Conservation (phyloP, 1,284 basidiomycete species). For the Meripilus lineatus region DNA sequence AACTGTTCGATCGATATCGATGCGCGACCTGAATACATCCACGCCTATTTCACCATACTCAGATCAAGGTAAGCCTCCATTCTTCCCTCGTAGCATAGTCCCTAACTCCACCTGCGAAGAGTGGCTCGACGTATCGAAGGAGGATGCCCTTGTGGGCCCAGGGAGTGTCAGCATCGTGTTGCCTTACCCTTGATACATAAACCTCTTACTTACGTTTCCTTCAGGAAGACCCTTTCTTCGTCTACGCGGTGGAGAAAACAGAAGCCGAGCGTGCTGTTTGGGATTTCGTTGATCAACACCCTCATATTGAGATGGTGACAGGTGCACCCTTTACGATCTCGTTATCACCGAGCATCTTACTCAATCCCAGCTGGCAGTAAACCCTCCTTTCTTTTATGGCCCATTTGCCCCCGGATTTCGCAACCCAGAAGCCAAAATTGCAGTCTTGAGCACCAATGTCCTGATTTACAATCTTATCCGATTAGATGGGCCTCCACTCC, state of each 20-base stretch:
- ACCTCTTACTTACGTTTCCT: no score
- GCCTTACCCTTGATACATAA: not conserved
- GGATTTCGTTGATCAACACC: conserved; percentile 18
- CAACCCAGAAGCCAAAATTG: conserved; percentile 2
- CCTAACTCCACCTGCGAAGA: no score
- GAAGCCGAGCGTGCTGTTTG: conserved; percentile 17
- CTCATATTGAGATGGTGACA: conserved; percentile 16
- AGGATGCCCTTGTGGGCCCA: conserved; percentile 12
- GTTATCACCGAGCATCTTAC: not conserved
- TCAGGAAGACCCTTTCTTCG: conserved; percentile 4
- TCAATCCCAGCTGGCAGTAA: conserved; percentile 11
- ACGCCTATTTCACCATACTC: no score
- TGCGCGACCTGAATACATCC: no score
- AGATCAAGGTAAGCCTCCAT: no score
- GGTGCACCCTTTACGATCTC: conserved; percentile 6
- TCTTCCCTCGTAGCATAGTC: no score
- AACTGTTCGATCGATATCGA: no score
- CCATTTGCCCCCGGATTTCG: conserved; percentile 15
- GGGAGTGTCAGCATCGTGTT: not conserved
- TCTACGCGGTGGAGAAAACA: conserved; percentile 18
- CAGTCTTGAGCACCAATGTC: conserved; percentile 14
- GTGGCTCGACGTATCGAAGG: conserved; percentile 17
- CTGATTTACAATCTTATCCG: conserved; percentile 13
- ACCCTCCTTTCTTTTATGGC: conserved; percentile 17
- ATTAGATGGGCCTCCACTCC: conserved; percentile 2